Evolutionary conservation across 1,284 basidiomycete genomes (phyloP).

Genomic region (Ceratobasidium sp.): DNA sequence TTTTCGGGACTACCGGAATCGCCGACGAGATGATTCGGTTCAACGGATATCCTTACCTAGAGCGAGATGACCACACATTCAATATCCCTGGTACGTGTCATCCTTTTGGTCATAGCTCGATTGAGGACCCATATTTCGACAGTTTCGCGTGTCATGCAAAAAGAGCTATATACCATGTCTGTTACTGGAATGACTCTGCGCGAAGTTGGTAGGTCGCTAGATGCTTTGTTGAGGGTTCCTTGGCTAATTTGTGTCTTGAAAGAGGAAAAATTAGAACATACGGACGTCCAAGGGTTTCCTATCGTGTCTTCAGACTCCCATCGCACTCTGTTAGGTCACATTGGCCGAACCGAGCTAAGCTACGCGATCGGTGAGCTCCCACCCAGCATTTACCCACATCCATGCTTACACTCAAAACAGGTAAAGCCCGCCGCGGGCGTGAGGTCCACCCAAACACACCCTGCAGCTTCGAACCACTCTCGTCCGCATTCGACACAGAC

Average conservation of each 20-base stretch:
- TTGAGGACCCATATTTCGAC: slow-evolving; percentile 22
- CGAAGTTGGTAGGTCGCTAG: slow-evolving; percentile 70
- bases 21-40: slow-evolving; percentile 98
- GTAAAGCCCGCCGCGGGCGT: slow-evolving; percentile 73
- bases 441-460: slow-evolving; percentile 71
- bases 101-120: not conserved
- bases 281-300: slow-evolving; percentile 91
- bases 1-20: slow-evolving; percentile 91
- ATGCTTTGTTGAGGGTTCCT: not conserved
- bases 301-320: slow-evolving; percentile 73
- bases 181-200: slow-evolving; percentile 79
- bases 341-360: slow-evolving; percentile 85
- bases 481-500: slow-evolving; percentile 1
- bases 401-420: slow-evolving; percentile 57
- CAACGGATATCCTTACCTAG: slow-evolving; percentile 95
- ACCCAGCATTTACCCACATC: not conserved
- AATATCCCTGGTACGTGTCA: slow-evolving; percentile 81
- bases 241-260: not conserved
- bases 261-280: slow-evolving; percentile 77
- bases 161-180: slow-evolving; percentile 76
- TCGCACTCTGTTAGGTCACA: slow-evolving; percentile 83
- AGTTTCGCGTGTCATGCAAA: slow-evolving; percentile 92
- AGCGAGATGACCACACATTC: slow-evolving; percentile 92
- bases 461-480: slow-evolving; percentile 70
- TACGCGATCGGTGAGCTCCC: slow-evolving; percentile 79